Conservation (phyloP, 495 filamentous ascomycete species). For the Talaromyces stipitatus region DNA sequence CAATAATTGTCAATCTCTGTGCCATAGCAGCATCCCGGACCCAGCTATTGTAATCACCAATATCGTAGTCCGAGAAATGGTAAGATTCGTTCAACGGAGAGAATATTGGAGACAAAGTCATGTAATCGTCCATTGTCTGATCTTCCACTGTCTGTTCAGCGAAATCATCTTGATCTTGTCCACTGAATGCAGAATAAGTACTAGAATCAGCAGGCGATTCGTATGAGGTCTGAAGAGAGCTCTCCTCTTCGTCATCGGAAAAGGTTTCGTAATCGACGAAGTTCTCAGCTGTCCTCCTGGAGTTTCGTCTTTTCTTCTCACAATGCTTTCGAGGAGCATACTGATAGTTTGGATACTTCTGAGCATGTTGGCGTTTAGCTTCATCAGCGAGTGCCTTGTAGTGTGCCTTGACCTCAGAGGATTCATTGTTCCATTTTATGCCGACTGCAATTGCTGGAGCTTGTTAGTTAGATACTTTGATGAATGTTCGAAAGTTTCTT, state of each 20-base stretch:
- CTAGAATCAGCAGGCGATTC: not conserved
- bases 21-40: too few species aligned
- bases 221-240: not conserved
- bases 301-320: conserved; percentile 34
- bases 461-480: conserved; percentile 15
- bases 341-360: conserved; percentile 40
- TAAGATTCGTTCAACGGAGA: too few species aligned
- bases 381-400: conserved; percentile 30
- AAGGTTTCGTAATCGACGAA: not conserved
- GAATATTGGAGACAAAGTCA: too few species aligned
- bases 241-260: not conserved
- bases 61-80: too few species aligned
- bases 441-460: conserved; percentile 36
- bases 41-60: too few species aligned
- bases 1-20: too few species aligned
- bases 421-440: conserved; percentile 33
- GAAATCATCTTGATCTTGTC: not conserved
- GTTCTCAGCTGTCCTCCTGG: not conserved
- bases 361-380: conserved; percentile 30
- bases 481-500: conserved; percentile 13
- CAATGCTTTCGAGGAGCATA: conserved; percentile 41
- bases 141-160: not conserved
- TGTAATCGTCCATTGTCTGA: too few species aligned
- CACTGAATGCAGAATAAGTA: not conserved
- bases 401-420: conserved; percentile 18